Evolutionary conservation across 805 yeast species (phyloP).

Genomic region (Monosporozyma siamensis): DNA sequence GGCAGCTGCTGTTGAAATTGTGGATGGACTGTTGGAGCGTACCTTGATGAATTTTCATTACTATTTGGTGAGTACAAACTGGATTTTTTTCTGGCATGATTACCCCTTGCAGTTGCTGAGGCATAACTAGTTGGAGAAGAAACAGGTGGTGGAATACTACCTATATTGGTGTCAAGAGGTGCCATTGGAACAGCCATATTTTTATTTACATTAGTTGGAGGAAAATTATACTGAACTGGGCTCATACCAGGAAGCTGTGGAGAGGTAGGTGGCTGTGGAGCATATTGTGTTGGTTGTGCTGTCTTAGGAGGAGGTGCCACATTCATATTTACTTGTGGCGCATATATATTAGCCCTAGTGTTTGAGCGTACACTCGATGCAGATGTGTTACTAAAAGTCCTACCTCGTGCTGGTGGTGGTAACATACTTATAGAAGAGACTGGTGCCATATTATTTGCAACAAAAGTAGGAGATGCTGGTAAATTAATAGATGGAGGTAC

Average conservation of each 20-base stretch:
- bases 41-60: constrained; percentile 26
- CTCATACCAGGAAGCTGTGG: not conserved
- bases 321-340: not conserved
- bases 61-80: constrained; percentile 27
- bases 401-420: not conserved
- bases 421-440: not conserved
- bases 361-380: not conserved
- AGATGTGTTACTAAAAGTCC: constrained; percentile 4
- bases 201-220: not conserved
- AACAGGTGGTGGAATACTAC: not conserved
- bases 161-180: not conserved
- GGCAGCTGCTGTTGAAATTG: constrained; percentile 9
- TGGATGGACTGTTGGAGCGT: constrained; percentile 33
- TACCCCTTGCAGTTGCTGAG: constrained; percentile 3
- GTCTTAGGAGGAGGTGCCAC: not conserved
- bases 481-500: constrained; percentile 9
- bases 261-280: constrained; percentile 1
- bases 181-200: not conserved
- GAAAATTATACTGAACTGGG: not conserved
- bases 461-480: constrained; percentile 1
- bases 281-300: not conserved
- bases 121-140: constrained; percentile 6
- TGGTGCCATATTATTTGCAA: constrained; percentile 2
- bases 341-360: constrained; percentile 1
- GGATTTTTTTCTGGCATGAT: constrained; percentile 13